Conservation (phyloP, 129 eudicot species). For the Mikania micrantha region DNA sequence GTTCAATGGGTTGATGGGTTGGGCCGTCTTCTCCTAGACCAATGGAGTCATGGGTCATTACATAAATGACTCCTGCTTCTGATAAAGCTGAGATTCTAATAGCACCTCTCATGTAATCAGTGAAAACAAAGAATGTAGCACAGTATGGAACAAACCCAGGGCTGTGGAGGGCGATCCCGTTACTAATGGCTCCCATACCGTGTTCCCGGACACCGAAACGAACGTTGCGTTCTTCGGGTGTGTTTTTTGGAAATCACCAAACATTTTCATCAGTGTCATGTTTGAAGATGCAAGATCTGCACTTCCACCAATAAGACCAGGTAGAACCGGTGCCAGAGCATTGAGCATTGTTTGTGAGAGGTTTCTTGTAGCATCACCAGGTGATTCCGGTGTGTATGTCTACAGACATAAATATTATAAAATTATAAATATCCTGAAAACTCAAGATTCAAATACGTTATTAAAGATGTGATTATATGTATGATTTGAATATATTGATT, state of each 20-base stretch:
- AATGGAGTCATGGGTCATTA: slow-evolving; percentile 96
- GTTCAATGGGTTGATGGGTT: slow-evolving; percentile 97
- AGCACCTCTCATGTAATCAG: slow-evolving; percentile 98
- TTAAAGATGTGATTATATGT: no score
- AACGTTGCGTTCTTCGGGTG: slow-evolving; percentile 92
- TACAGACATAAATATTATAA: slow-evolving; percentile 21
- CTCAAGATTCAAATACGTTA: not conserved
- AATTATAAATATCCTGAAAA: not conserved
- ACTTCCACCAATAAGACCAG: slow-evolving; percentile 92
- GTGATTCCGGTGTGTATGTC: slow-evolving; percentile 89
- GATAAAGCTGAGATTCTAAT: slow-evolving; percentile 83
- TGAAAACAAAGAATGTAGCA: slow-evolving; percentile 94
- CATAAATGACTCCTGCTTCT: slow-evolving; percentile 85
- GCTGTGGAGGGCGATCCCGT: slow-evolving; percentile 91
- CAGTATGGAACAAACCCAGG: slow-evolving; percentile 88
- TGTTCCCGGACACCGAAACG: slow-evolving; percentile 95
- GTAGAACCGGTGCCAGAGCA: slow-evolving; percentile 77
- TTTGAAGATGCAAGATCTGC: slow-evolving; percentile 97
- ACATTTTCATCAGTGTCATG: slow-evolving; percentile 91
- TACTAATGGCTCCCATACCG: slow-evolving; percentile 91
- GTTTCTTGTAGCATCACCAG: slow-evolving; percentile 88
- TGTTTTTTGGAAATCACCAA: slow-evolving; percentile 88
- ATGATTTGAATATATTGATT: not conserved
- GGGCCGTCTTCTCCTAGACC: slow-evolving; percentile 99
- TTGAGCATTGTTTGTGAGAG: slow-evolving; percentile 80